Evolutionary conservation across 768 basidiomycete genomes (phyloP).

Genomic region (Amanita polypyramis): DNA sequence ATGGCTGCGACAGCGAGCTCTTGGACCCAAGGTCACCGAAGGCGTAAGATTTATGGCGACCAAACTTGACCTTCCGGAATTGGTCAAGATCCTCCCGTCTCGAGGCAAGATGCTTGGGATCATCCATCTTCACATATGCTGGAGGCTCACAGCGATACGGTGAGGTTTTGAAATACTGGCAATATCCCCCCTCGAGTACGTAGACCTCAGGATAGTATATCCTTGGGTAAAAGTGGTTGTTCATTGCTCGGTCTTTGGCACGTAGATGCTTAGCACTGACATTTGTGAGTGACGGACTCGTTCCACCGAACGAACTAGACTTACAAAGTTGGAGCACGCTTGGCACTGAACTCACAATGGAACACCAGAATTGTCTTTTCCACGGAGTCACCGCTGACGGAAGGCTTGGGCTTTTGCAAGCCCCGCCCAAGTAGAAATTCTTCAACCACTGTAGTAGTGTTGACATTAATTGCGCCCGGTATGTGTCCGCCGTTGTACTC

Average conservation of each 20-base stretch:
- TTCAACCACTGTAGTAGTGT: constrained; percentile 70
- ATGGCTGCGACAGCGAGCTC: constrained; percentile 27
- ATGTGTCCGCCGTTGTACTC: constrained; percentile 94
- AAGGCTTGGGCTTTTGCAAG: constrained; percentile 49
- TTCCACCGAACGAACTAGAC: constrained; percentile 18
- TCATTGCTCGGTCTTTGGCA: constrained; percentile 80
- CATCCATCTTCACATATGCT: constrained; percentile 91
- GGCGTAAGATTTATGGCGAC: constrained; percentile 84
- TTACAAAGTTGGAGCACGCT: constrained; percentile 93
- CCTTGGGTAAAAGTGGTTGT: constrained; percentile 82
- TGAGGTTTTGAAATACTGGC: constrained; percentile 68
- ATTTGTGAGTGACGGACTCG: neutral
- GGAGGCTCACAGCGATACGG: constrained; percentile 65
- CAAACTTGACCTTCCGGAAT: constrained; percentile 82
- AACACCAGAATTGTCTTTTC: constrained; percentile 86
- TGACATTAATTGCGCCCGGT: constrained; percentile 85
- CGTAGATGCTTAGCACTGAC: constrained; percentile 87
- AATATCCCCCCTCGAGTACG: constrained; percentile 94
- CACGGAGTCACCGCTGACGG: constrained; percentile 60
- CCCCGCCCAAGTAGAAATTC: constrained; percentile 60
- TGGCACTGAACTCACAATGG: constrained; percentile 96
- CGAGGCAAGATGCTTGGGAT: constrained; percentile 71
- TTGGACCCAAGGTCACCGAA: constrained; percentile 68
- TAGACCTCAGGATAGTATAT: constrained; percentile 96
- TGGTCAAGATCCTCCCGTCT: constrained; percentile 84